phyloP scores from a whole-genome alignment of 2,329 filamentous ascomycete genomes.

The Arthrinium phaeospermum region DNA sequence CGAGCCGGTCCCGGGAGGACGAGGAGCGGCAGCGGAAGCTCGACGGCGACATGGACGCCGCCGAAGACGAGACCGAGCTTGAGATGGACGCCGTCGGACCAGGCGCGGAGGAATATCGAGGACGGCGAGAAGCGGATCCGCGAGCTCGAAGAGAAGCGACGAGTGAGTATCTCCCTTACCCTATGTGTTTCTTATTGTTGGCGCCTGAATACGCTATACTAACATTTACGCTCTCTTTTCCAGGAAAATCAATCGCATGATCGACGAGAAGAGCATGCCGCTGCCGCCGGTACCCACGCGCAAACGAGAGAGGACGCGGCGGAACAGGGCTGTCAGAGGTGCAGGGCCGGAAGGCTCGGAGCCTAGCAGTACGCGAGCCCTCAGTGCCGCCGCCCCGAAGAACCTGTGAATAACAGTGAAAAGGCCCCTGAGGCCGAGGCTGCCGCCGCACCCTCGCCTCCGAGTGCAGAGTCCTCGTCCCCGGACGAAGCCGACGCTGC shows the following conservation, averaged over 20 bases:
- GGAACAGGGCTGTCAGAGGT: background rate
- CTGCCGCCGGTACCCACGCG: slow-evolving; percentile 34
- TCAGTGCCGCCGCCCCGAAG: slow-evolving; percentile 12
- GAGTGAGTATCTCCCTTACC: slow-evolving; percentile 29
- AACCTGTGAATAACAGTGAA: slow-evolving; percentile 17
- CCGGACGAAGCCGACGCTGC: background rate
- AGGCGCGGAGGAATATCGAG: slow-evolving; percentile 35
- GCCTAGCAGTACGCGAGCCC: slow-evolving; percentile 13
- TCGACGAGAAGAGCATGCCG: slow-evolving; percentile 46
- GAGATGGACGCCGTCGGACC: slow-evolving; percentile 42
- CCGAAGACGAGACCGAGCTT: slow-evolving; percentile 44
- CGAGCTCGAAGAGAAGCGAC: slow-evolving; percentile 42
- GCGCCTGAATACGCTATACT: background rate
- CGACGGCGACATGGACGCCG: slow-evolving; percentile 34
- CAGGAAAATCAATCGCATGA: slow-evolving; percentile 49
- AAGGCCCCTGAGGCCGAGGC: slow-evolving; percentile 16
- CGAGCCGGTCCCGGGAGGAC: slow-evolving; percentile 38
- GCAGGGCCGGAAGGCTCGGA: background rate
- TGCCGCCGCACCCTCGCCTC: background rate
- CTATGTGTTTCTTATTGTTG: background rate
- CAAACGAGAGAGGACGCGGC: background rate
- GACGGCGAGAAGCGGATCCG: slow-evolving; percentile 40
- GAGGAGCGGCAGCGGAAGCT: slow-evolving; percentile 36
- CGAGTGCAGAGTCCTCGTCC: background rate
- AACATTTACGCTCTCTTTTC: background rate